Conservation (phyloP, 1,139 yeast species). For the Candida buenavistaensis region DNA sequence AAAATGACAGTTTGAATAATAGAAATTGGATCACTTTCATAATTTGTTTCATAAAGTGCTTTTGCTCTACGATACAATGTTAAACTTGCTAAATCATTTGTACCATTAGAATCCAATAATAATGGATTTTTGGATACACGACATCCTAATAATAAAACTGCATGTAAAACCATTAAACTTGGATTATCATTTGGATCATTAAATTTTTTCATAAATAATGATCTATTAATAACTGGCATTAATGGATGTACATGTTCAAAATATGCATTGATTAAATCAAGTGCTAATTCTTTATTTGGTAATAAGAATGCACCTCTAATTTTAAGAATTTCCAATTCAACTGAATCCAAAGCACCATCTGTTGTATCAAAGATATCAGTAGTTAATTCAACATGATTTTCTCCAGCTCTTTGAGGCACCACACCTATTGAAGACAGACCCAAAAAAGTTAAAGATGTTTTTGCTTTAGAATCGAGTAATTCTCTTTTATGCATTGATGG, state of each 20-base stretch:
- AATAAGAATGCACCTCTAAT: constrained; percentile 70
- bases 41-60: constrained; percentile 70
- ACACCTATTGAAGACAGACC: constrained; percentile 43
- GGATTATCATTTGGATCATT: constrained; percentile 66
- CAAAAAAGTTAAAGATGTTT: constrained; percentile 39
- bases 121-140: constrained; percentile 60
- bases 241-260: constrained; percentile 70
- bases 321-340: constrained; percentile 67
- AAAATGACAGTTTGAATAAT: constrained; percentile 65
- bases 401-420: constrained; percentile 45
- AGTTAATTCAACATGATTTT: constrained; percentile 43
- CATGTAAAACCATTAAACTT: constrained; percentile 65
- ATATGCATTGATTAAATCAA: constrained; percentile 61
- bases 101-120: constrained; percentile 55
- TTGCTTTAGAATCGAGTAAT: constrained; percentile 25
- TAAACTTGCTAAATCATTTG: constrained; percentile 57
- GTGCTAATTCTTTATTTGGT: constrained; percentile 63
- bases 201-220: constrained; percentile 57
- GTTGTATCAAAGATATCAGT: constrained; percentile 40
- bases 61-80: constrained; percentile 78
- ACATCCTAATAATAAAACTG: constrained; percentile 70
- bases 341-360: constrained; percentile 54
- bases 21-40: constrained; percentile 69
- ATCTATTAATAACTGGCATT: constrained; percentile 69
- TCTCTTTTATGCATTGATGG: constrained; percentile 43